Evolutionary conservation across 2,329 filamentous ascomycete genomes (phyloP).

Genomic region (Blastomyces gilchristii): DNA sequence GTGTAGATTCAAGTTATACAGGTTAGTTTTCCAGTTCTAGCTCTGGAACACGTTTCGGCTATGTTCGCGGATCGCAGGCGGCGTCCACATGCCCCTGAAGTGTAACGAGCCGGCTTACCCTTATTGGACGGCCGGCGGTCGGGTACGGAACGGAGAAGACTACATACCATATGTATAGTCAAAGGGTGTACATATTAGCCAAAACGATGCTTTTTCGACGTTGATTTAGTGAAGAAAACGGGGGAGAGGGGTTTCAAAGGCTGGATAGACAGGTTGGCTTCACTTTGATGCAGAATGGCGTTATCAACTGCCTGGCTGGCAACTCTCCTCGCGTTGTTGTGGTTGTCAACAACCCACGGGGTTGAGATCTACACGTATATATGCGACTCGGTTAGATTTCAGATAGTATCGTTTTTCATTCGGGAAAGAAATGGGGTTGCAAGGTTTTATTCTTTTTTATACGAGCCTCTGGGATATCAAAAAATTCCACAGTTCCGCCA

Average conservation of each 20-base stretch:
- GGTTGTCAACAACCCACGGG: constrained; percentile 3
- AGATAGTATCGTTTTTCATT: neutral
- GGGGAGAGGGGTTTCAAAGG: neutral
- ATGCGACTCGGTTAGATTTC: neutral
- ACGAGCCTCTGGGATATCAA: neutral
- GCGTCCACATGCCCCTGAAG: neutral
- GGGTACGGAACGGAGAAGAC: neutral
- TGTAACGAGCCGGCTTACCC: neutral
- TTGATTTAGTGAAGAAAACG: neutral
- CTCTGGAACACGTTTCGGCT: neutral
- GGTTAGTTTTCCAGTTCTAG: neutral
- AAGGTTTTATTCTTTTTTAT: neutral
- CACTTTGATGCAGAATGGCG: constrained; percentile 2
- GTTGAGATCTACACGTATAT: constrained; percentile 1
- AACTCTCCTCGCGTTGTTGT: neutral
- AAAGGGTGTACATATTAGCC: neutral
- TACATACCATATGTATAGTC: neutral
- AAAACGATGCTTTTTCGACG: neutral
- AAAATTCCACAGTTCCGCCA: constrained; percentile 1
- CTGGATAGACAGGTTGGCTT: neutral
- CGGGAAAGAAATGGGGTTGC: neutral
- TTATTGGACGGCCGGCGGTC: neutral
- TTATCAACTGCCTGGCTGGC: neutral
- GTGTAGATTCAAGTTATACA: neutral
- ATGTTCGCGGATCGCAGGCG: neutral